Percentiles rank a stretch among this genome's conserved stretches.
phyloP scores from a whole-genome alignment of 163 green algal species.

The Volvox carteri region DNA sequence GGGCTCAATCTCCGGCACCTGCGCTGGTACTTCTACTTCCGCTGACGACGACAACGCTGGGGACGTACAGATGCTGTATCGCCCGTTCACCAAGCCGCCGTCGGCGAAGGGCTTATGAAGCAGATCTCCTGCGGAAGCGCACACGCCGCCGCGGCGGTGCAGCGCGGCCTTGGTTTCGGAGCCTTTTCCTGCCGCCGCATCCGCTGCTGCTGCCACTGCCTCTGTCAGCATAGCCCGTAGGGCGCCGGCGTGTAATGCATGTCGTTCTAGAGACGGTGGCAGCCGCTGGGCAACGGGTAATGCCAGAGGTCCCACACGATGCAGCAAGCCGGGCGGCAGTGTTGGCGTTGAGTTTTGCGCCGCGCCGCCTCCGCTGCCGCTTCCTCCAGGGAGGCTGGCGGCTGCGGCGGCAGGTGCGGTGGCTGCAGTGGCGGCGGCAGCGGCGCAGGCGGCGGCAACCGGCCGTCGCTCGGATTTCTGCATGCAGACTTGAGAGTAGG shows the following conservation, averaged over 20 bases:
- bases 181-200: not conserved
- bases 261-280: slow-evolving; percentile 19
- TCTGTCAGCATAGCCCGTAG: not conserved
- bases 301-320: not conserved
- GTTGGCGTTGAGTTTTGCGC: too few species aligned
- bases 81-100: not conserved
- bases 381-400: too few species aligned
- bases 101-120: not conserved
- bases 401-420: not conserved
- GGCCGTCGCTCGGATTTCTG: not conserved
- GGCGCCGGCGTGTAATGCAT: not conserved
- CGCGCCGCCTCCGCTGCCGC: not conserved
- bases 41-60: not conserved
- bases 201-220: not conserved
- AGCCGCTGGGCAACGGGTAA: not conserved
- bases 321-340: slow-evolving; percentile 3
- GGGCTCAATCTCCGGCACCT: too few species aligned
- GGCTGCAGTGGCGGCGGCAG: not conserved
- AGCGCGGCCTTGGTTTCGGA: not conserved
- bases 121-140: slow-evolving; percentile 21
- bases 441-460: not conserved
- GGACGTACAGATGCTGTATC: not conserved
- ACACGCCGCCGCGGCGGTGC: not conserved
- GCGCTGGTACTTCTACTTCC: not conserved
- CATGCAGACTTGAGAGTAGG: not conserved